Percentiles rank a stretch among this genome's conserved stretches.
Conservation (phyloP, 305 asterid species). For the Solanum chacoense region DNA sequence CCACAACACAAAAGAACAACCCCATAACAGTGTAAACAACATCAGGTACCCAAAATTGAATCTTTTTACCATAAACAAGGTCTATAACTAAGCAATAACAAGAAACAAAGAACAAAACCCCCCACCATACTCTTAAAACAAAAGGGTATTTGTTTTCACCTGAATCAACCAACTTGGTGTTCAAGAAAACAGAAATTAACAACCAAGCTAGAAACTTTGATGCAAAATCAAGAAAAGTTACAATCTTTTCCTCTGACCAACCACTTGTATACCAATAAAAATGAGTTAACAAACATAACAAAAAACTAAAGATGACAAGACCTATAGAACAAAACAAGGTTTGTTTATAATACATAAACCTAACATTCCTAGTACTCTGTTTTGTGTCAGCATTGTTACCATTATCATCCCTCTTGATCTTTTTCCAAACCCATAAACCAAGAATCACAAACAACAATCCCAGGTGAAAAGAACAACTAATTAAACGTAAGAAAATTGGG, state of each 20-base stretch:
- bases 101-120: slow-evolving; percentile 39
- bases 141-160: slow-evolving; percentile 41
- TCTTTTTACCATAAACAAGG: slow-evolving; percentile 25
- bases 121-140: slow-evolving; percentile 68
- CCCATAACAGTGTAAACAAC: slow-evolving; percentile 30
- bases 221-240: slow-evolving; percentile 39
- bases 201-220: slow-evolving; percentile 50
- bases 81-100: slow-evolving; percentile 53
- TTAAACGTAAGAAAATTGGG: slow-evolving; percentile 40
- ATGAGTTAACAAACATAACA: slow-evolving; percentile 31
- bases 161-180: slow-evolving; percentile 23
- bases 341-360: slow-evolving; percentile 22
- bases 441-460: slow-evolving; percentile 21
- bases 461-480: slow-evolving; percentile 47
- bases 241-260: slow-evolving; percentile 65
- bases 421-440: slow-evolving; percentile 27
- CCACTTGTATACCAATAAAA: slow-evolving; percentile 58
- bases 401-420: background rate
- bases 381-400: slow-evolving; percentile 7
- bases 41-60: slow-evolving; percentile 57
- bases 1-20: slow-evolving; percentile 42
- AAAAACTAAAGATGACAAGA: slow-evolving; percentile 36
- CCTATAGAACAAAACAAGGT: slow-evolving; percentile 31
- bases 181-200: slow-evolving; percentile 37
- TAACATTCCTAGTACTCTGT: slow-evolving; percentile 8